phyloP scores from a whole-genome alignment of 2,329 filamentous ascomycete genomes.

The Trichoderma oligosporum region DNA sequence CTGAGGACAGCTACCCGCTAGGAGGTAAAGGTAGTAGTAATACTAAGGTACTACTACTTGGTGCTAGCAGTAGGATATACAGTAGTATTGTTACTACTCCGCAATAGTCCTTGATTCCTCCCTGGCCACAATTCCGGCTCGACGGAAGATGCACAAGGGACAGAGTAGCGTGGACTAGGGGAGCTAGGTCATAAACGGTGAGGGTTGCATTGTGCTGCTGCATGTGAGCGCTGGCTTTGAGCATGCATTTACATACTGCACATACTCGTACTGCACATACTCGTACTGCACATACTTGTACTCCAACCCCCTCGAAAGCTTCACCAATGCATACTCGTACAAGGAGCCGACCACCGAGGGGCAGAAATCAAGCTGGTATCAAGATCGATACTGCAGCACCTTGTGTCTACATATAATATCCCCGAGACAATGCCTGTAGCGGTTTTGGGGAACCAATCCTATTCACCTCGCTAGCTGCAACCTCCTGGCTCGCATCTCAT shows the following conservation, averaged over 20 bases:
- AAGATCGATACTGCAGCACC: constrained; percentile 5
- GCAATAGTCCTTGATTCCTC: not conserved
- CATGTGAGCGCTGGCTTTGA: constrained; percentile 6
- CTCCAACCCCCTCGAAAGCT: not conserved
- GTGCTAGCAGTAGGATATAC: no score
- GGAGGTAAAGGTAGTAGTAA: not conserved
- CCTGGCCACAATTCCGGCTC: constrained; percentile 14
- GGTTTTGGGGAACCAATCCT: not conserved
- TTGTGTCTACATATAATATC: constrained; percentile 9
- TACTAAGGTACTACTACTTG: not conserved
- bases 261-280: not conserved
- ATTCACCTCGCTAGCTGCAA: not conserved
- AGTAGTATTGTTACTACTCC: constrained; percentile 5
- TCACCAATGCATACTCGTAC: constrained; percentile 1
- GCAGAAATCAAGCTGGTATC: not conserved
- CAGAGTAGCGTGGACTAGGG: constrained; percentile 11
- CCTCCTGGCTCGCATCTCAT: not conserved
- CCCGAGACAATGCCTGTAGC: constrained; percentile 12
- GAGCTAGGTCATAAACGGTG: constrained; percentile 2
- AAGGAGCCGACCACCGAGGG: no score
- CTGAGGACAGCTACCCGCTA: not conserved
- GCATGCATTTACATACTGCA: not conserved
- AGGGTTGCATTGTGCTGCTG: constrained; percentile 9
- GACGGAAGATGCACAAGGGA: constrained; percentile 11
- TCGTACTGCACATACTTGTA: not conserved